A percentile compares a stretch with the other conserved stretches of the same genome.
These are phyloP conservation scores for Vaccinium vitisidaea DNA, from an alignment of 148 eudicot genomes.

Conservation along the genomic window DNA sequence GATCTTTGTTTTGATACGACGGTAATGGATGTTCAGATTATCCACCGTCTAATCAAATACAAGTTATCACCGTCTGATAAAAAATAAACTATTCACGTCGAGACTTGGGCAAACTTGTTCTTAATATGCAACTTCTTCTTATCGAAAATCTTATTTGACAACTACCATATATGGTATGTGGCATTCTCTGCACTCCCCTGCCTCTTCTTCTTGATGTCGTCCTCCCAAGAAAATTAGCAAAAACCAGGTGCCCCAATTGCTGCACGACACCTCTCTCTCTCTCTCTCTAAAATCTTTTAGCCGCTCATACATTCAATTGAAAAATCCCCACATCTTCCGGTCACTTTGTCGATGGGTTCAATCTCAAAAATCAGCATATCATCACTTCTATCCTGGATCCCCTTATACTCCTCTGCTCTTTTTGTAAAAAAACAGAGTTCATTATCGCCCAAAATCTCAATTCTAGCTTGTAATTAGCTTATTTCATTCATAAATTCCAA, in stretches of 20 bases:
- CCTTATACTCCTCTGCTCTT: background rate
- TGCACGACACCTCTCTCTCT: background rate
- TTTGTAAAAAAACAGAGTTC: background rate
- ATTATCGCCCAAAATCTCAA: no score
- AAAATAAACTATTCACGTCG: no score
- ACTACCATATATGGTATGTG: background rate
- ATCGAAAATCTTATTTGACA: background rate
- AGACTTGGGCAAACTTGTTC: no score
- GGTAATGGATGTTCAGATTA: no score
- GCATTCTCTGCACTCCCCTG: background rate
- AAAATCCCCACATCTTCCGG: background rate
- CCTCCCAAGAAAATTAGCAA: background rate
- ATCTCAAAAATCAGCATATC: background rate
- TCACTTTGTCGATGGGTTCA: constrained; percentile 11
- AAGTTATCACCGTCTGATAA: no score
- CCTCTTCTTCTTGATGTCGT: background rate
- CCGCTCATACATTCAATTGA: background rate
- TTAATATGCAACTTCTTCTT: background rate
- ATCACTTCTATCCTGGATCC: constrained; percentile 9
- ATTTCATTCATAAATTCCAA: background rate
- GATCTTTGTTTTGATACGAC: background rate
- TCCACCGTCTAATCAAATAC: no score
- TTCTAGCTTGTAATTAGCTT: background rate
- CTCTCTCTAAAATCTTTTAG: background rate
- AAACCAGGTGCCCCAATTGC: constrained; percentile 12